Percentiles rank a stretch among this genome's conserved stretches.
phyloP scores from a whole-genome alignment of 495 filamentous ascomycete species.

The Sporormia fimetaria region DNA sequence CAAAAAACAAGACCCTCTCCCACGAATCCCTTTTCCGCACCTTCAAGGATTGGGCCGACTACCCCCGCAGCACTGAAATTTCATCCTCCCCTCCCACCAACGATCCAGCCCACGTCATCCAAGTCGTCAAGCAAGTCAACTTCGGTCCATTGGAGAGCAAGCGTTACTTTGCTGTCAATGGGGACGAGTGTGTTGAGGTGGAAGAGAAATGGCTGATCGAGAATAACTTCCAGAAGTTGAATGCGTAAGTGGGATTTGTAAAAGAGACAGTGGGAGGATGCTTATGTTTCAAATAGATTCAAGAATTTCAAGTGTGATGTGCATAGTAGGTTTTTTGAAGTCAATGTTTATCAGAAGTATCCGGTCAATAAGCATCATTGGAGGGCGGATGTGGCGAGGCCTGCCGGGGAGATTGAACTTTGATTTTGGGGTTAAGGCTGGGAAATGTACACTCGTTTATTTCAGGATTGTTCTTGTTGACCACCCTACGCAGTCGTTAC shows the following conservation, averaged over 20 bases:
- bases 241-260: conserved; percentile 25
- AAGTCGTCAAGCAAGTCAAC: conserved; percentile 33
- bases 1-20: conserved; percentile 1
- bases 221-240: conserved; percentile 33
- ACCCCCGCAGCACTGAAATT: no score
- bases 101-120: conserved; percentile 23
- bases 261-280: neutral
- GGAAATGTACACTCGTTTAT: no score
- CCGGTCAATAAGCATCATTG: conserved; percentile 34
- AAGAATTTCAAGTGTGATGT: conserved; percentile 32
- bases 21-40: conserved; percentile 27
- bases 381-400: conserved; percentile 28
- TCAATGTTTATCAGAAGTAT: conserved; percentile 35
- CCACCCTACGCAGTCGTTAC: no score
- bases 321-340: conserved; percentile 34
- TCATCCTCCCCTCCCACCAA: neutral
- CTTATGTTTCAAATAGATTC: no score
- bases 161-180: conserved; percentile 28
- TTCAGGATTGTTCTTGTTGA: no score
- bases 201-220: conserved; percentile 28
- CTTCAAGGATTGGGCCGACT: conserved; percentile 26
- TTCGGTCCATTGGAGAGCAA: conserved; percentile 30
- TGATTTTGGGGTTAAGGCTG: no score
- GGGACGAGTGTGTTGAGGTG: conserved; percentile 25
- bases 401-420: conserved; percentile 28